Evolutionary conservation across 805 yeast species (phyloP), one percentile per base, ranked within the genome.

Genomic region (Candida coleopterorum): DNA sequence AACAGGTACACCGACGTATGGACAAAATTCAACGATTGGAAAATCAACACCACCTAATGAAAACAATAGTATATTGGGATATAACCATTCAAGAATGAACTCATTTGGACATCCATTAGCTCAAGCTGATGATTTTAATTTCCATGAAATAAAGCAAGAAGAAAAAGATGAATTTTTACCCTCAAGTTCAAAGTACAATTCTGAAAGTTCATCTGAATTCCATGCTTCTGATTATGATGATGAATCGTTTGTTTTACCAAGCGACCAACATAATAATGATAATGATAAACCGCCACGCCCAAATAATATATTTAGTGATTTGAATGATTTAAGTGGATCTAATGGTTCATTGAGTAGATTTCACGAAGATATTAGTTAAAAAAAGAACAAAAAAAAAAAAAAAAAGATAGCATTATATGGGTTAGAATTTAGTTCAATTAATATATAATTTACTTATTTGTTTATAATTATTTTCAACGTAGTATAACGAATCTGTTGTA

Each of bases 31-130:
- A 23, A 18, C 25, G 8, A 10, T 3, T 4, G 38, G 32, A 6
- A 26, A 24, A 15, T 9, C 15, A 5, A 6, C 23, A 20, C 23
- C 25, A 11, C 9, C 18, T 5, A 18, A 17, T 10, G 6, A 14
- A 3, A 9, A 31, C 11, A 9, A 31, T 9, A 23, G 29, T 15
- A 28, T 14, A 2, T 6, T 20, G 22, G 22, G 17, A 3, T 38
- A 42, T n/a, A n/a, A n/a, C n/a, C 59, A 58, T 35, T 45, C 64
- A 7, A 38, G 63, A 25, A 48, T 49, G 38, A 57, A 56, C 38
- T 55, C 64, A 15, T 44, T 45, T 32, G 54, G 54, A 2, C 49
- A 55, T 33, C 53, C 54, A 10, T 38, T 48, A 37, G 51, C 50
- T 7, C 35, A 40, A 17, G 47, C 51, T 5, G 49, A 50, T 29